Percentiles rank a stretch among this genome's conserved stretches.
phyloP scores from a whole-genome alignment of 176 grass and related monocot species.

The Oryza punctata region DNA sequence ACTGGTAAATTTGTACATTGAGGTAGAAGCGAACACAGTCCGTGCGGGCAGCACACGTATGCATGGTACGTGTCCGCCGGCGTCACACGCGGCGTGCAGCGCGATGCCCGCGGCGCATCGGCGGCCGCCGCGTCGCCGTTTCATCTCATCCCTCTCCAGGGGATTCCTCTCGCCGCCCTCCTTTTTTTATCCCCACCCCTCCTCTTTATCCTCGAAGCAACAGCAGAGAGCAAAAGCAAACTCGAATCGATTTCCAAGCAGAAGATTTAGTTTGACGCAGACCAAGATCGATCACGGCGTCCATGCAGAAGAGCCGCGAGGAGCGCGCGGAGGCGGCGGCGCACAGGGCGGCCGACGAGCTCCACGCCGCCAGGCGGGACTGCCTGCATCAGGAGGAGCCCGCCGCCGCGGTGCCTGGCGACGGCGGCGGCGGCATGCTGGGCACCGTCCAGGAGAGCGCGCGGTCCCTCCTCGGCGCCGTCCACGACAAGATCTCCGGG shows the following conservation, averaged over 20 bases:
- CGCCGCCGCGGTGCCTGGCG: not conserved
- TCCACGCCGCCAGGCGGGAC: slow-evolving; percentile 31
- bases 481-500: slow-evolving; percentile 10
- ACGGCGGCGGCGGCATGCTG: slow-evolving; percentile 27
- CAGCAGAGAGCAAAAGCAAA: not conserved
- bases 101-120: not conserved
- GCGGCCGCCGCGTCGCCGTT: slow-evolving; percentile 7
- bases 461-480: slow-evolving; percentile 33
- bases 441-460: slow-evolving; percentile 43
- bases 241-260: too few relatives aligned
- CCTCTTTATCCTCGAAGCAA: not conserved
- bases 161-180: not conserved
- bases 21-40: too few relatives aligned
- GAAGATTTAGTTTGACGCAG: too few relatives aligned
- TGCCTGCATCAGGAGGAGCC: not conserved
- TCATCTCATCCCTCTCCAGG: not conserved
- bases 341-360: slow-evolving; percentile 47
- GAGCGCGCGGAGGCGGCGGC: slow-evolving; percentile 45
- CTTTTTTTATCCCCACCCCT: not conserved
- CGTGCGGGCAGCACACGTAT: not conserved
- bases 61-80: slow-evolving; percentile 21
- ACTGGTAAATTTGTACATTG: too few relatives aligned
- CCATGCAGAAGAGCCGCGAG: slow-evolving; percentile 47
- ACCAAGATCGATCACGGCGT: slow-evolving; percentile 36
- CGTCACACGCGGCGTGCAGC: slow-evolving; percentile 28